Evolutionary conservation across 495 filamentous ascomycete genomes (phyloP).

Genomic region (Penicillium taxi): DNA sequence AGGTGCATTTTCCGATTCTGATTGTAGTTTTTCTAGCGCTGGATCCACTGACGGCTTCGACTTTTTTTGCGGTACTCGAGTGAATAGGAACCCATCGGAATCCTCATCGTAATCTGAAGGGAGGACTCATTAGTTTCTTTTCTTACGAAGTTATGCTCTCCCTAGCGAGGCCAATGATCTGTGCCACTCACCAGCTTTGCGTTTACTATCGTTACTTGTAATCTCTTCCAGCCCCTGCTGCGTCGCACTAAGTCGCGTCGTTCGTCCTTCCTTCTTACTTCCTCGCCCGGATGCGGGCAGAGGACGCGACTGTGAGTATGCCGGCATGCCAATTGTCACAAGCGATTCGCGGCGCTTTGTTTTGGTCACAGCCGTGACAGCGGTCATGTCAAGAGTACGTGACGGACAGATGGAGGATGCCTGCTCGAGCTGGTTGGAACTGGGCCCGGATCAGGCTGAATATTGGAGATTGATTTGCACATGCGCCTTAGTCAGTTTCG

Average conservation of each 20-base stretch:
- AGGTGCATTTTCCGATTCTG: conserved; percentile 24
- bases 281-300: conserved; percentile 22
- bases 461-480: no score
- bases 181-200: conserved; percentile 38
- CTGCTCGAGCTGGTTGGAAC: conserved; percentile 3
- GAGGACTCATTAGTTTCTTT: neutral
- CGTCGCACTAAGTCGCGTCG: conserved; percentile 36
- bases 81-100: conserved; percentile 48
- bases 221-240: conserved; percentile 27
- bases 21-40: conserved; percentile 16
- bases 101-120: conserved; percentile 46
- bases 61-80: conserved; percentile 41
- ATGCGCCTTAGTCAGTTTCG: conserved; percentile 4
- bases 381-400: conserved; percentile 38
- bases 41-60: conserved; percentile 23
- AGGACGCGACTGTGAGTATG: conserved; percentile 37
- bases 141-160: neutral
- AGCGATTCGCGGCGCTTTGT: conserved; percentile 41
- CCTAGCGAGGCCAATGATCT: neutral
- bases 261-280: conserved; percentile 26
- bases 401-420: no score
- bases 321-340: conserved; percentile 37
- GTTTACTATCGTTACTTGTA: conserved; percentile 28
- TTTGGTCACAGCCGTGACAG: conserved; percentile 33
- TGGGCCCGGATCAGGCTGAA: neutral